These are phyloP conservation scores for Hygrophila difformis DNA, from an alignment of 257 asterid species.

Conservation along the genomic window DNA sequence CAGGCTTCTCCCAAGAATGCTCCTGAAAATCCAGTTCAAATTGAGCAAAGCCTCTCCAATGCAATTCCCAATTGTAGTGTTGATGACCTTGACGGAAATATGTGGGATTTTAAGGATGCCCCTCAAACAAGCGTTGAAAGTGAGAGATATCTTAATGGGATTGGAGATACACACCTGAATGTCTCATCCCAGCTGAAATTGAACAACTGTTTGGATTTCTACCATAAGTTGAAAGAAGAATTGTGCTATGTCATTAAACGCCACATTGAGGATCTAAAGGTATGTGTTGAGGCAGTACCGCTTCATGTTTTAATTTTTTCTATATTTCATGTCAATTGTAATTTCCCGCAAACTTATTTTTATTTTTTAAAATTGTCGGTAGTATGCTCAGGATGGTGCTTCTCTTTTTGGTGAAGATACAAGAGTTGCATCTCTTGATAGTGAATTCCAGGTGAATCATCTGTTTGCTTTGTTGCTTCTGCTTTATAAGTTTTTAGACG, in stretches of 20 bases:
- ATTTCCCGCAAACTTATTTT: conserved; percentile 2
- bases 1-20: conserved; percentile 26
- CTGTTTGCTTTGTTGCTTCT: too few species aligned
- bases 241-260: conserved; percentile 31
- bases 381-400: conserved; percentile 34
- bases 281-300: conserved; percentile 9
- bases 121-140: conserved; percentile 21
- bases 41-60: conserved; percentile 23
- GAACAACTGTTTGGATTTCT: conserved; percentile 45
- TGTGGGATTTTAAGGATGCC: conserved; percentile 61
- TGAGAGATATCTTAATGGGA: conserved; percentile 21
- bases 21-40: conserved; percentile 19
- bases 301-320: not conserved
- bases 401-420: conserved; percentile 25
- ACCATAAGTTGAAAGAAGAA: conserved; percentile 42
- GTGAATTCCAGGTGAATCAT: conserved; percentile 46
- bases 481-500: not conserved
- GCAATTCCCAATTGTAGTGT: conserved; percentile 26
- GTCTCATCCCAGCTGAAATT: conserved; percentile 36
- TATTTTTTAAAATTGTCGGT: too few species aligned
- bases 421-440: conserved; percentile 22
- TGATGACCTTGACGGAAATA: conserved; percentile 30
- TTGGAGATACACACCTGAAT: conserved; percentile 24
- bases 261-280: conserved; percentile 49
- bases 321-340: conserved; percentile 7